Evolutionary conservation across 176 grass and related monocot genomes (phyloP).

Genomic region (Rhynchospora pubera): DNA sequence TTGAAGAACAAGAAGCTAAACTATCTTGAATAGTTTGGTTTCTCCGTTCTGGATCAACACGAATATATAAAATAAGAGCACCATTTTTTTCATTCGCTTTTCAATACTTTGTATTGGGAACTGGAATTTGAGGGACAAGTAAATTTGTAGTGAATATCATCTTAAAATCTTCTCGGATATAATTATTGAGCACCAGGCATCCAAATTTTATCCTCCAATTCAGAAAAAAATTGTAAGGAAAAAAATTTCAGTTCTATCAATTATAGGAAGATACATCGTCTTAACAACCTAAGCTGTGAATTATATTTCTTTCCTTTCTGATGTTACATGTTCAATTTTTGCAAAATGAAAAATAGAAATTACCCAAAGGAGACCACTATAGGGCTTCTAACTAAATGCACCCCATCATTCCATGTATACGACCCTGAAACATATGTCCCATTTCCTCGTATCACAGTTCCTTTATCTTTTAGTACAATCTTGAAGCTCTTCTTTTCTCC

Average conservation of each 20-base stretch:
- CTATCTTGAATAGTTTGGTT: no score
- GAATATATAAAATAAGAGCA: no score
- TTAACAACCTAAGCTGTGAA: not conserved
- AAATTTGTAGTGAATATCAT: no score
- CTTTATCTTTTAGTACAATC: constrained; percentile 15
- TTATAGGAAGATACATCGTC: not conserved
- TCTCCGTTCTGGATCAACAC: no score
- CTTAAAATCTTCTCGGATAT: no score
- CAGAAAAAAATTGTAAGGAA: not conserved
- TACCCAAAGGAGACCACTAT: constrained; percentile 42
- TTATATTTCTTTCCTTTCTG: not conserved
- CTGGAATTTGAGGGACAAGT: no score
- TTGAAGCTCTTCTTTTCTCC: constrained; percentile 55
- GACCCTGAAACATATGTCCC: constrained; percentile 37
- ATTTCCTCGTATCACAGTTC: not conserved
- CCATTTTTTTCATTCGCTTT: no score
- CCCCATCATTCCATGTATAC: constrained; percentile 64
- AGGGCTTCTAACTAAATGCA: constrained; percentile 66
- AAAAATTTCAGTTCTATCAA: not conserved
- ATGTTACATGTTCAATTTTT: not conserved
- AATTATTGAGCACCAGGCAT: no score
- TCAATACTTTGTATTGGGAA: no score
- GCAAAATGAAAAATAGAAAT: constrained; percentile 3
- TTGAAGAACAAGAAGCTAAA: no score
- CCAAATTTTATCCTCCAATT: not conserved